A percentile compares a stretch with the other conserved stretches of the same genome.
Conservation (phyloP, 2,329 filamentous ascomycete genomes). For the Aspergillus proliferans region DNA sequence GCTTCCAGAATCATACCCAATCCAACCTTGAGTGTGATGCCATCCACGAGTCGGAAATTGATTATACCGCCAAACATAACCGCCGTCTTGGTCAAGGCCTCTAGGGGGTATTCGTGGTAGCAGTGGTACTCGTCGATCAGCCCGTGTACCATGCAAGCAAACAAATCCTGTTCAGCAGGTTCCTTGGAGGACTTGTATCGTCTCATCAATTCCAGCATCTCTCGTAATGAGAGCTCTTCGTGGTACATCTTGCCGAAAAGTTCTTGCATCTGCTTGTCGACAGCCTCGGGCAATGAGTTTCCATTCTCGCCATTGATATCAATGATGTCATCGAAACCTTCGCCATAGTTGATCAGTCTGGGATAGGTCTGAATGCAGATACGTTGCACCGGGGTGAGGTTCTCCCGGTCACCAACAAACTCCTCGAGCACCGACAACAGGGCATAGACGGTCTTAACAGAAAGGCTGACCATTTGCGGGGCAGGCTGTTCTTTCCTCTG, state of each 20-base stretch:
- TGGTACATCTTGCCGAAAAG: slow-evolving; percentile 98
- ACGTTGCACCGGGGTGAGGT: slow-evolving; percentile 75
- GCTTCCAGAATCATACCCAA: slow-evolving; percentile 97
- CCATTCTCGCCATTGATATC: slow-evolving; percentile 74
- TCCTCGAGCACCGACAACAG: slow-evolving; percentile 74
- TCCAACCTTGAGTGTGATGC: slow-evolving; percentile 86
- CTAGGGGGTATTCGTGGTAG: slow-evolving; percentile 92
- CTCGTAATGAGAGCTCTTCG: slow-evolving; percentile 76
- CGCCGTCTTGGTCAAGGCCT: slow-evolving; percentile 89
- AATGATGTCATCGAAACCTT: slow-evolving; percentile 86
- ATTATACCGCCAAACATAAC: slow-evolving; percentile 96
- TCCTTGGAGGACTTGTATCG: slow-evolving; percentile 83
- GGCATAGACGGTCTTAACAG: slow-evolving; percentile 76
- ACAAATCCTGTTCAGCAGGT: slow-evolving; percentile 82
- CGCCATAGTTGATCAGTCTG: slow-evolving; percentile 90
- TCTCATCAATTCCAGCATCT: slow-evolving; percentile 77
- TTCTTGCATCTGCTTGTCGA: slow-evolving; percentile 91
- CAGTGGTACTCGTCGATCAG: slow-evolving; percentile 96
- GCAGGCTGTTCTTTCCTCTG: slow-evolving; percentile 64
- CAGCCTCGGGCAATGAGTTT: slow-evolving; percentile 71
- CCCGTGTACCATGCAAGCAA: slow-evolving; percentile 97
- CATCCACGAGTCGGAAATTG: slow-evolving; percentile 82
- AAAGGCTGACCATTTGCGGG: slow-evolving; percentile 65
- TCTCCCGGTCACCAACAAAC: slow-evolving; percentile 53
- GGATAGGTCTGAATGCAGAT: slow-evolving; percentile 90